phyloP scores from a whole-genome alignment of 2,329 filamentous ascomycete species.

The Dothidotthia symphoricarpi region DNA sequence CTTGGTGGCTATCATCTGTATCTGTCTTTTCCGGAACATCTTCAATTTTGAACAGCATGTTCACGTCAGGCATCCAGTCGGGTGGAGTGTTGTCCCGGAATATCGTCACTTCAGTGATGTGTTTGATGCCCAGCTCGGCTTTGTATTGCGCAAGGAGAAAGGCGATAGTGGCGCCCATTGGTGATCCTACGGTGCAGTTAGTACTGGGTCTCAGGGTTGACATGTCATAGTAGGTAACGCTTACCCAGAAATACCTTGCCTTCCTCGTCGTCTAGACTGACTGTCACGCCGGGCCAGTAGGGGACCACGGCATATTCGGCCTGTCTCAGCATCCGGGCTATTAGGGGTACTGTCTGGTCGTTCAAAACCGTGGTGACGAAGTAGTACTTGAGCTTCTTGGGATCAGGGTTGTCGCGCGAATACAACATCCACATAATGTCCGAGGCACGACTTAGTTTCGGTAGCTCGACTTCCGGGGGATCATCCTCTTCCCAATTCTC shows the following conservation, averaged over 20 bases:
- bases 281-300: conserved; percentile 14
- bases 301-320: background rate
- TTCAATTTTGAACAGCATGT: conserved; percentile 5
- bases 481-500: background rate
- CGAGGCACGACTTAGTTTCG: conserved; percentile 1
- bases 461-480: conserved; percentile 1
- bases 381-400: conserved; percentile 8
- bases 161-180: conserved; percentile 6
- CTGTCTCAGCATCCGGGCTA: background rate
- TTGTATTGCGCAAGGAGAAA: conserved; percentile 10
- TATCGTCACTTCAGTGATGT: conserved; percentile 3
- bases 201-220: background rate
- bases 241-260: conserved; percentile 13
- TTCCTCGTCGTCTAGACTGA: conserved; percentile 5
- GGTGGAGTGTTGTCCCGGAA: conserved; percentile 4
- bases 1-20: too few species aligned
- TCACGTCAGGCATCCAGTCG: background rate
- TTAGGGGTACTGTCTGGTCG: background rate
- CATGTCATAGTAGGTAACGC: background rate
- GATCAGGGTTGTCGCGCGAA: conserved; percentile 3
- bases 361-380: conserved; percentile 7
- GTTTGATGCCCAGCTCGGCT: conserved; percentile 5
- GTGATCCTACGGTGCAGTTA: conserved; percentile 2
- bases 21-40: too few species aligned
- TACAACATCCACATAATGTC: conserved; percentile 14